A percentile compares a stretch with the other conserved stretches of the same genome.
These are phyloP conservation scores for Fusarium sp. DNA, from an alignment of 2,329 filamentous ascomycete genomes.

Conservation along the genomic window DNA sequence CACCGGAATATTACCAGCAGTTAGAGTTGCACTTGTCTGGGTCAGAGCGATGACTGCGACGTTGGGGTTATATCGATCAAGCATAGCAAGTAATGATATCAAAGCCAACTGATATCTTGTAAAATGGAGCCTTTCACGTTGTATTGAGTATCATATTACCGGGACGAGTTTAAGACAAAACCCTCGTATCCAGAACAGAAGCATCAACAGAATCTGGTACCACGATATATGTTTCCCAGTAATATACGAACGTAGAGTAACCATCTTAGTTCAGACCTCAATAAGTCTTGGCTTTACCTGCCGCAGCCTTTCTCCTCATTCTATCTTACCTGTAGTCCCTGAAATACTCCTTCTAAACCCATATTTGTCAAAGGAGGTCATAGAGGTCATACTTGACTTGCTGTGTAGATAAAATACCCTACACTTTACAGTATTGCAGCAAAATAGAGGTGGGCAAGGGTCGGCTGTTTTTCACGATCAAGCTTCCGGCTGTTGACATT, in stretches of 20 bases:
- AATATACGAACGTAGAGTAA: not conserved
- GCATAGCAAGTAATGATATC: not conserved
- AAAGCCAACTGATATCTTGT: not conserved
- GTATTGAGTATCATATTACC: not conserved
- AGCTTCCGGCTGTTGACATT: constrained; percentile 25
- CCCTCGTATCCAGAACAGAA: not conserved
- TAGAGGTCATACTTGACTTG: no score
- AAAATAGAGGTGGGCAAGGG: not conserved
- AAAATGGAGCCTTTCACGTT: not conserved
- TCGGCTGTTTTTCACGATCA: constrained; percentile 20
- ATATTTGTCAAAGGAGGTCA: constrained; percentile 20
- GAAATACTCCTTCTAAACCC: not conserved
- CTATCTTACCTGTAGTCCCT: constrained; percentile 3
- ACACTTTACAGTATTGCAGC: not conserved
- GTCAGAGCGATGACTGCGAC: not conserved
- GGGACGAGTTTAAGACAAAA: not conserved
- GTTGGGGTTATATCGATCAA: not conserved
- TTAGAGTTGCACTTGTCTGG: not conserved
- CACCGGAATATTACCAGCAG: constrained; percentile 12
- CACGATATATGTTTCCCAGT: not conserved
- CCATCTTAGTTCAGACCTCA: not conserved
- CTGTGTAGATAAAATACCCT: not conserved
- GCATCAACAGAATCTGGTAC: not conserved
- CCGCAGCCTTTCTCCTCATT: not conserved
- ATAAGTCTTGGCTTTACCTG: not conserved